Conservation (phyloP, 139 green algal species). For the Volvox africanus region DNA sequence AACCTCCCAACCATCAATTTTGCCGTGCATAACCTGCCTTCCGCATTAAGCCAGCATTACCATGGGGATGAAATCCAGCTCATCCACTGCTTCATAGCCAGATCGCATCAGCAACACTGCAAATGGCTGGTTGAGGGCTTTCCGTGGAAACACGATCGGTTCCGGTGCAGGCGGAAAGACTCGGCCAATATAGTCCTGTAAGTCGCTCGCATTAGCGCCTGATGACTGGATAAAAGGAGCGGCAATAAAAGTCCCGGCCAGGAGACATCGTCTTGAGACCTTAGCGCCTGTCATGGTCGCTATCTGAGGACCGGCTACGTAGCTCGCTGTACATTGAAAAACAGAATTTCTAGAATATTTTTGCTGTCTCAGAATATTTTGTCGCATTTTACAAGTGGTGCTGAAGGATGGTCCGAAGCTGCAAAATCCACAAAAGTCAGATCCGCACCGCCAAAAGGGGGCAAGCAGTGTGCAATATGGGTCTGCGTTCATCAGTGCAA, state of each 20-base stretch:
- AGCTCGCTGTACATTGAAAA: neutral
- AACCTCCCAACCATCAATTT: neutral
- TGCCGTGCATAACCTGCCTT: too few species aligned
- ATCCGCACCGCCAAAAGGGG: neutral
- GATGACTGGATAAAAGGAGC: neutral
- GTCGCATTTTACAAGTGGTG: neutral
- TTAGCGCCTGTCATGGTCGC: neutral
- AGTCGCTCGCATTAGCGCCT: neutral
- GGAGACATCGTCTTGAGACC: neutral
- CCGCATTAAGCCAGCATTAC: slow-evolving; percentile 8
- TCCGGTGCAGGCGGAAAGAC: slow-evolving; percentile 6
- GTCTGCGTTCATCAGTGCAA: slow-evolving; percentile 1
- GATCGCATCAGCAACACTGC: slow-evolving; percentile 88
- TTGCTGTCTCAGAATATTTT: neutral
- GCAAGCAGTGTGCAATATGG: neutral
- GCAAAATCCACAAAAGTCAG: neutral
- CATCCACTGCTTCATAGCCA: slow-evolving; percentile 86
- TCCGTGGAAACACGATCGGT: slow-evolving; percentile 38
- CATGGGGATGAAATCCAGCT: slow-evolving; percentile 88
- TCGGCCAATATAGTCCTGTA: slow-evolving; percentile 4
- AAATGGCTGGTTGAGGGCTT: slow-evolving; percentile 76
- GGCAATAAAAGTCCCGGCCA: slow-evolving; percentile 1
- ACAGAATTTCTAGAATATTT: neutral
- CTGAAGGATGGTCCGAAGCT: neutral
- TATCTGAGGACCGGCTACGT: neutral